These are phyloP conservation scores for Oryza meridionalis DNA, from an alignment of 176 grass and related monocot genomes.

Conservation along the genomic window DNA sequence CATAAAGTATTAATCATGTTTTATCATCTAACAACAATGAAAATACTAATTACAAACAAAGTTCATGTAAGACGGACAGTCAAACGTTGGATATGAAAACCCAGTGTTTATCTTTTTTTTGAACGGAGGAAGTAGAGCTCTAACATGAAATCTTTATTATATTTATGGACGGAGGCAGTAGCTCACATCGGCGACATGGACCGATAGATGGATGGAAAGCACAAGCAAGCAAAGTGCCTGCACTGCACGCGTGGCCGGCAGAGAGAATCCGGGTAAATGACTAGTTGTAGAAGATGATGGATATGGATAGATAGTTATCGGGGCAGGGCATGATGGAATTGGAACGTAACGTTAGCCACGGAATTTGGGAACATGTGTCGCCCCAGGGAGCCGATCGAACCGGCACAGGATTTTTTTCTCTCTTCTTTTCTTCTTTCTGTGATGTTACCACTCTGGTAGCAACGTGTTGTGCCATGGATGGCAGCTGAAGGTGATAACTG, in stretches of 20 bases:
- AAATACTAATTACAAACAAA: too few species aligned
- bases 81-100: too few species aligned
- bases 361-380: conserved; percentile 38
- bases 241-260: background rate
- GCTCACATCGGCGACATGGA: too few species aligned
- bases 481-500: background rate
- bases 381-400: background rate
- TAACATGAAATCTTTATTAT: too few species aligned
- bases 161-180: too few species aligned
- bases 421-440: background rate
- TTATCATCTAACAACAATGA: too few species aligned
- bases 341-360: background rate
- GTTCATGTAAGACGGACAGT: too few species aligned
- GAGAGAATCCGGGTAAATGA: background rate
- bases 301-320: background rate
- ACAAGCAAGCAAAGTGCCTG: too few species aligned
- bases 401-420: background rate
- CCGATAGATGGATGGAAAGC: background rate
- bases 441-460: background rate
- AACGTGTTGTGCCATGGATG: background rate
- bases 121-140: too few species aligned
- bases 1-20: too few species aligned
- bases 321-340: background rate
- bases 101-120: too few species aligned
- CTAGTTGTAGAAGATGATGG: too few species aligned